Percentiles rank a stretch among this genome's conserved stretches.
These are phyloP conservation scores for Metrosideros polymorpha DNA, from an alignment of 441 rosid species.

Conservation along the genomic window DNA sequence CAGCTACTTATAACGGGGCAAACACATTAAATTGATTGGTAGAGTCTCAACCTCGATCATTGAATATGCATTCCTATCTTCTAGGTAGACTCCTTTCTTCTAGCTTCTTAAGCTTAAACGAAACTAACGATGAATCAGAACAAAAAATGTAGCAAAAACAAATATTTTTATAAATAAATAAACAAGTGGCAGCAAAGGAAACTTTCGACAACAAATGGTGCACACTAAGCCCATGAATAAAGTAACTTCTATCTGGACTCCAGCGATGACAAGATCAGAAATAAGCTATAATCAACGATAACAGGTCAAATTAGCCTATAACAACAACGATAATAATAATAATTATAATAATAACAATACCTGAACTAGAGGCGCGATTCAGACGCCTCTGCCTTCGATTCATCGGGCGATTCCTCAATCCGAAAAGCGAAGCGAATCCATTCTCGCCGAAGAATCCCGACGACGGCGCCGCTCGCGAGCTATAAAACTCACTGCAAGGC, in stretches of 20 bases:
- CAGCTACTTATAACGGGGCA: background rate
- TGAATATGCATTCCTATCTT: background rate
- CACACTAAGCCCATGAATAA: background rate
- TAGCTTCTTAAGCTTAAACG: background rate
- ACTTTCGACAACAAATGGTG: background rate
- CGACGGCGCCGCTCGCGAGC: conserved; percentile 19
- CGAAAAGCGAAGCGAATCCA: conserved; percentile 34
- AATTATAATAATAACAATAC: conserved; percentile 19
- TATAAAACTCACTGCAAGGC: conserved; percentile 49
- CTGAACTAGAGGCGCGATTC: conserved; percentile 41
- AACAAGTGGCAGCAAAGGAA: background rate
- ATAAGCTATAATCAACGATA: background rate
- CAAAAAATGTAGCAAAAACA: background rate
- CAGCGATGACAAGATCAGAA: background rate
- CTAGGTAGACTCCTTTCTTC: background rate
- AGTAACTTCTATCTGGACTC: background rate
- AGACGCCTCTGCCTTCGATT: conserved; percentile 42
- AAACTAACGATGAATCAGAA: background rate
- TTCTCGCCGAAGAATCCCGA: conserved; percentile 3
- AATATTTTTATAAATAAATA: background rate
- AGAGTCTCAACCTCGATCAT: background rate
- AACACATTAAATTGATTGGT: background rate
- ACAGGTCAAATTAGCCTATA: background rate
- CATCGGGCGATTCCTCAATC: conserved; percentile 26
- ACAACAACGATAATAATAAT: background rate